Conservation (phyloP, 2,329 filamentous ascomycete genomes). For the Fusarium pseudocircinatum region DNA sequence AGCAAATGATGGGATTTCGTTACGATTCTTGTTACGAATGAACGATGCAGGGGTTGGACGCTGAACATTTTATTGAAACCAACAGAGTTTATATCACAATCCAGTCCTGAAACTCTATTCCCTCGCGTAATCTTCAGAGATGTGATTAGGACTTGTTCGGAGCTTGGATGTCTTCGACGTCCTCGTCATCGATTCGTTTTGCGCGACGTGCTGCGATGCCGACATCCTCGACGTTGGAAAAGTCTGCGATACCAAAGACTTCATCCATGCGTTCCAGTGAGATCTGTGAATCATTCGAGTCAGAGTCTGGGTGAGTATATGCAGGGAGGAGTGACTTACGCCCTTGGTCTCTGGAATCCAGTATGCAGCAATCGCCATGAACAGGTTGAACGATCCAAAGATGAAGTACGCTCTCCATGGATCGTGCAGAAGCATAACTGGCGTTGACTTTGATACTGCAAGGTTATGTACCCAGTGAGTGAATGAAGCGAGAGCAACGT, state of each 20-base stretch:
- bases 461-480: constrained; percentile 74
- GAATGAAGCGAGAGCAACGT: constrained; percentile 68
- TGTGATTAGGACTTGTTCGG: background rate
- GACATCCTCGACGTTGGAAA: constrained; percentile 26
- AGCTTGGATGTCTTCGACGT: constrained; percentile 5
- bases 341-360: constrained; percentile 68
- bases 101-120: background rate
- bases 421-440: constrained; percentile 64
- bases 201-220: constrained; percentile 12
- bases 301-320: rapidly evolving
- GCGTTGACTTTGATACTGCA: constrained; percentile 68
- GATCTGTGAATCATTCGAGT: constrained; percentile 4
- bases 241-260: constrained; percentile 28
- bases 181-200: constrained; percentile 24
- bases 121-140: background rate
- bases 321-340: constrained; percentile 35
- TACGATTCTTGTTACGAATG: background rate
- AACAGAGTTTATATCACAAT: background rate
- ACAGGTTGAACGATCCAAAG: constrained; percentile 65
- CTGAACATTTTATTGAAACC: background rate
- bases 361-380: constrained; percentile 62
- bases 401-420: constrained; percentile 64
- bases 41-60: background rate
- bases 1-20: background rate
- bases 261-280: constrained; percentile 35